Conservation (phyloP, 176 grass and related monocot genomes). For the Pontederia crassipes region DNA sequence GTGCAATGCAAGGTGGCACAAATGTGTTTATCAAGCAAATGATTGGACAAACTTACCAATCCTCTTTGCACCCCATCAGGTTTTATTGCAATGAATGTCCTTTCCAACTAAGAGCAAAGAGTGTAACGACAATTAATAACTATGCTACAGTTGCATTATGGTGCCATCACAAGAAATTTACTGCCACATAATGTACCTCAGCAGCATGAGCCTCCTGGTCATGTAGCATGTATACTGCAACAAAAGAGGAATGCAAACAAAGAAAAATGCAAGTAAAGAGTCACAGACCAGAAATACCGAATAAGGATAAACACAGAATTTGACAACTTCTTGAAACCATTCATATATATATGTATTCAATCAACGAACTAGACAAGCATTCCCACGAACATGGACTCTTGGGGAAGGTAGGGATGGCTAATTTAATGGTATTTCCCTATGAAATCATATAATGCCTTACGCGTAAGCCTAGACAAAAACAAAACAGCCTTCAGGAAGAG, state of each 20-base stretch:
- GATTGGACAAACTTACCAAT: conserved; percentile 34
- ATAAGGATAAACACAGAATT: too few relatives aligned
- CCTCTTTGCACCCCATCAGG: conserved; percentile 94
- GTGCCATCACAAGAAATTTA: background rate
- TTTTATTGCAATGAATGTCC: conserved; percentile 94
- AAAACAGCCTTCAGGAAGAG: too few relatives aligned
- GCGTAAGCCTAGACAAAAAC: too few relatives aligned
- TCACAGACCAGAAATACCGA: too few relatives aligned
- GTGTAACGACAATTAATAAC: background rate
- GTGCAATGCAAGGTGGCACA: too few relatives aligned
- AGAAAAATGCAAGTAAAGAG: background rate
- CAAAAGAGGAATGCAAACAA: background rate
- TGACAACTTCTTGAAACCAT: too few relatives aligned
- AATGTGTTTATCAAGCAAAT: background rate
- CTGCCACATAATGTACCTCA: conserved; percentile 30
- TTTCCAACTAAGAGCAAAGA: conserved; percentile 44
- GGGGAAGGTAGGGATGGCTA: too few relatives aligned
- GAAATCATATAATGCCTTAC: too few relatives aligned
- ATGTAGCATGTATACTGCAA: conserved; percentile 68
- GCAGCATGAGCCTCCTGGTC: conserved; percentile 74
- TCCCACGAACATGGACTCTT: too few relatives aligned
- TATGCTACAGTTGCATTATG: background rate
- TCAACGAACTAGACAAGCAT: too few relatives aligned
- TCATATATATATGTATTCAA: too few relatives aligned
- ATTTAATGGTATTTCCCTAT: too few relatives aligned